Percentiles rank a stretch among this genome's conserved stretches.
Conservation (phyloP, 306 rosid species). For the Prinsepia uniflora region DNA sequence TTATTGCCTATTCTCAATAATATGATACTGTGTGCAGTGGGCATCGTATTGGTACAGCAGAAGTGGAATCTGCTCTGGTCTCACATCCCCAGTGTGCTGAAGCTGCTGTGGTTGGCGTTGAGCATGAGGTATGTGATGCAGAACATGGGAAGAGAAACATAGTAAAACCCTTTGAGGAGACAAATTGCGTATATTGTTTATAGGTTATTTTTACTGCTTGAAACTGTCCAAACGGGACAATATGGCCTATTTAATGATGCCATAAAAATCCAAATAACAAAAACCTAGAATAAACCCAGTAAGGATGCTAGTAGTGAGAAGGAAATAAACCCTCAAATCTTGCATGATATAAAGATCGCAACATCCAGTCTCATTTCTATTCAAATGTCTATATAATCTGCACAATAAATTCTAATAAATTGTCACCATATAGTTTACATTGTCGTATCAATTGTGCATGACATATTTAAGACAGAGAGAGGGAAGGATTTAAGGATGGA, state of each 20-base stretch:
- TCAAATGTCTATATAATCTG: background rate
- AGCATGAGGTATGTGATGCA: slow-evolving; percentile 71
- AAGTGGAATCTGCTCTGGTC: slow-evolving; percentile 96
- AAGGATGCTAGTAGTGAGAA: background rate
- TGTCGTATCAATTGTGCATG: slow-evolving; percentile 1
- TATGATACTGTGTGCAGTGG: slow-evolving; percentile 54
- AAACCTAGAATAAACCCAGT: background rate
- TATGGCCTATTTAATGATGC: background rate
- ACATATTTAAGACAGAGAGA: background rate
- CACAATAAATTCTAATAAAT: background rate
- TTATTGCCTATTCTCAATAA: background rate
- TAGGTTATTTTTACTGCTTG: no score
- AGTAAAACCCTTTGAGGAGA: background rate
- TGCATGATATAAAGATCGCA: no score
- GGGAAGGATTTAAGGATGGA: slow-evolving; percentile 1
- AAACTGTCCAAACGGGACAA: no score
- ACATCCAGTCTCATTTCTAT: no score
- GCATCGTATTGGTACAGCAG: slow-evolving; percentile 99
- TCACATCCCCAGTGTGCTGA: slow-evolving; percentile 90
- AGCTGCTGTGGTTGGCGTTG: slow-evolving; percentile 98
- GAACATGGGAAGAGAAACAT: background rate
- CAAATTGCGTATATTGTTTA: background rate
- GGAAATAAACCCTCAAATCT: no score
- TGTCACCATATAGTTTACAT: background rate
- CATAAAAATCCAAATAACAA: background rate